Evolutionary conservation across 2,329 filamentous ascomycete species (phyloP).

Genomic region (Sclerotiophoma versabilis): DNA sequence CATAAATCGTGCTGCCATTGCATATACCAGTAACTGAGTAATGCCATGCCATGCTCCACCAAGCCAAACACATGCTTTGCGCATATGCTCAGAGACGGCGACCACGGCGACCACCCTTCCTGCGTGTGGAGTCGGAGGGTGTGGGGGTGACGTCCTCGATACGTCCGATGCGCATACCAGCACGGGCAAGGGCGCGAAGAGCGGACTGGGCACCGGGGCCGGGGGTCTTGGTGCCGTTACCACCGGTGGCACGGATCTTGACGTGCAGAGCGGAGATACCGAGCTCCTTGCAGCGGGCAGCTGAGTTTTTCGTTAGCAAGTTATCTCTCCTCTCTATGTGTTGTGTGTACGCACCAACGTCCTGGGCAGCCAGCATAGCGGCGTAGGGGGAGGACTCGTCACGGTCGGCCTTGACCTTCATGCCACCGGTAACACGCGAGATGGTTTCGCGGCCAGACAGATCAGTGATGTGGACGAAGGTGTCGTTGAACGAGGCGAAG

Average conservation of each 20-base stretch:
- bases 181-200: slow-evolving; percentile 97
- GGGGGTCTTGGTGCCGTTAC: slow-evolving; percentile 99
- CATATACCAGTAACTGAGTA: slow-evolving; percentile 21
- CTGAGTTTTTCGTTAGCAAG: slow-evolving; percentile 47
- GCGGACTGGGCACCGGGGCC: slow-evolving; percentile 98
- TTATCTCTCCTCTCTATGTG: neutral
- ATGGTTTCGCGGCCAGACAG: slow-evolving; percentile 99
- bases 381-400: slow-evolving; percentile 99
- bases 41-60: slow-evolving; percentile 44
- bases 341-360: slow-evolving; percentile 55
- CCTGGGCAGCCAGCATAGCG: slow-evolving; percentile 99
- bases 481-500: slow-evolving; percentile 78
- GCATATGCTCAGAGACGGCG: slow-evolving; percentile 87
- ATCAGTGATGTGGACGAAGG: slow-evolving; percentile 96
- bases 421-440: slow-evolving; percentile 98
- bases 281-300: slow-evolving; percentile 85
- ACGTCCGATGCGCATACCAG: slow-evolving; percentile 99
- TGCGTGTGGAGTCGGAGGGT: slow-evolving; percentile 97
- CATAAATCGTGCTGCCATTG: slow-evolving; percentile 42
- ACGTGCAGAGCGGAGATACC: slow-evolving; percentile 97
- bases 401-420: slow-evolving; percentile 98
- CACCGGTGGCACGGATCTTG: slow-evolving; percentile 99
- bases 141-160: slow-evolving; percentile 99
- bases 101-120: slow-evolving; percentile 99
- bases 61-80: slow-evolving; percentile 50